Evolutionary conservation across 2,329 filamentous ascomycete species (phyloP).

Genomic region (Exophiala dermatitidis): DNA sequence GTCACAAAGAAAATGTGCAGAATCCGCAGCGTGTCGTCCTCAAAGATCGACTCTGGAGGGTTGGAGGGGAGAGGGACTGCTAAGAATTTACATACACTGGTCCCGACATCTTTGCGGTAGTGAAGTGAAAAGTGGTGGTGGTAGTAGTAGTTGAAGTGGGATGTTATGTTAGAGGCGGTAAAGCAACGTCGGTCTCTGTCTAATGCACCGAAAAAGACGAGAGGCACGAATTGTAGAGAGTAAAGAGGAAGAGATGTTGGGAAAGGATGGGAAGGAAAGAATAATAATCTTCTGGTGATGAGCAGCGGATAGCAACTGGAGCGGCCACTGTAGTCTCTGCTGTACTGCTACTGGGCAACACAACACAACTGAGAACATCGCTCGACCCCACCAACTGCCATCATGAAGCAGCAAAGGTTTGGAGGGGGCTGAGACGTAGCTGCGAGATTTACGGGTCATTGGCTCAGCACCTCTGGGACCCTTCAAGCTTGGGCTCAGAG

Average conservation of each 20-base stretch:
- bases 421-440: slow-evolving; percentile 11
- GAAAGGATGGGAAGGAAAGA: slow-evolving; percentile 25
- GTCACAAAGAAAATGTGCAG: slow-evolving; percentile 1
- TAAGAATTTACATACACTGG: slow-evolving; percentile 24
- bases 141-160: neutral
- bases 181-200: slow-evolving; percentile 21
- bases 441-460: neutral
- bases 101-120: slow-evolving; percentile 26
- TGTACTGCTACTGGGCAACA: neutral
- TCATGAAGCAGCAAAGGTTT: slow-evolving; percentile 25
- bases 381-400: slow-evolving; percentile 7
- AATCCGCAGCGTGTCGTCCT: neutral
- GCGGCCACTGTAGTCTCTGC: neutral
- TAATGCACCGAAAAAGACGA: slow-evolving; percentile 29
- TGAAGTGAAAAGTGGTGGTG: neutral
- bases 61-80: neutral
- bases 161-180: neutral
- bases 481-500: slow-evolving; percentile 7
- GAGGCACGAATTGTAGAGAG: slow-evolving; percentile 22
- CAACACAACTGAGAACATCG: neutral
- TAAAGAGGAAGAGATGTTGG: slow-evolving; percentile 12
- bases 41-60: neutral
- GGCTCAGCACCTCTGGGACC: neutral
- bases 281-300: slow-evolving; percentile 15
- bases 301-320: neutral